A percentile compares a stretch with the other conserved stretches of the same genome.
Conservation (phyloP, 1,139 yeast species). For the Suhomyces coccinellae region DNA sequence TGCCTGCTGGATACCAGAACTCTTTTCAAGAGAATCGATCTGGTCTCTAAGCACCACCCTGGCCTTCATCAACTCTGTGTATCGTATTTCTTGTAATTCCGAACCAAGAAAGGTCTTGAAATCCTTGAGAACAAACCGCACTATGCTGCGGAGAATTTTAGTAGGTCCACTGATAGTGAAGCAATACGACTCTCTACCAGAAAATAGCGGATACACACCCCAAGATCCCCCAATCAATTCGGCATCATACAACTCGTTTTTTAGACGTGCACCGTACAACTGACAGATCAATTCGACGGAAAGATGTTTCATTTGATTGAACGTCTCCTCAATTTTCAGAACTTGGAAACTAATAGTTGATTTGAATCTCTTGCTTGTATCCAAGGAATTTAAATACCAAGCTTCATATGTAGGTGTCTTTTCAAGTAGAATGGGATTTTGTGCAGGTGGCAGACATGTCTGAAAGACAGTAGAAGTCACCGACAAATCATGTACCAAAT, state of each 20-base stretch:
- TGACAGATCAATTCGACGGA: conserved; percentile 52
- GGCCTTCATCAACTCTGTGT: conserved; percentile 41
- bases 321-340: background rate
- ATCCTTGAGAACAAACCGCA: conserved; percentile 25
- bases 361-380: conserved; percentile 20
- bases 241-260: conserved; percentile 48
- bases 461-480: background rate
- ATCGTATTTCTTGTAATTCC: conserved; percentile 19
- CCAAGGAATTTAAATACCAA: conserved; percentile 48
- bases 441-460: background rate
- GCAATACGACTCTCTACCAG: conserved; percentile 51
- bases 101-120: conserved; percentile 16
- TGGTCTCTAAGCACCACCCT: conserved; percentile 44
- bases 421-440: conserved; percentile 18
- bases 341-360: conserved; percentile 45
- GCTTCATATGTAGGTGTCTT: conserved; percentile 35
- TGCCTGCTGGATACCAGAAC: conserved; percentile 43
- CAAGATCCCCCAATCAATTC: conserved; percentile 54
- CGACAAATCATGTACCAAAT: background rate
- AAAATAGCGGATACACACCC: conserved; percentile 51
- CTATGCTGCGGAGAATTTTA: conserved; percentile 32
- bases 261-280: conserved; percentile 39
- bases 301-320: conserved; percentile 25
- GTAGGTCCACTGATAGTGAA: conserved; percentile 52
- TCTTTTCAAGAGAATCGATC: conserved; percentile 39